Evolutionary conservation across 2,329 filamentous ascomycete species (phyloP).

Genomic region (Colletotrichum siamense): DNA sequence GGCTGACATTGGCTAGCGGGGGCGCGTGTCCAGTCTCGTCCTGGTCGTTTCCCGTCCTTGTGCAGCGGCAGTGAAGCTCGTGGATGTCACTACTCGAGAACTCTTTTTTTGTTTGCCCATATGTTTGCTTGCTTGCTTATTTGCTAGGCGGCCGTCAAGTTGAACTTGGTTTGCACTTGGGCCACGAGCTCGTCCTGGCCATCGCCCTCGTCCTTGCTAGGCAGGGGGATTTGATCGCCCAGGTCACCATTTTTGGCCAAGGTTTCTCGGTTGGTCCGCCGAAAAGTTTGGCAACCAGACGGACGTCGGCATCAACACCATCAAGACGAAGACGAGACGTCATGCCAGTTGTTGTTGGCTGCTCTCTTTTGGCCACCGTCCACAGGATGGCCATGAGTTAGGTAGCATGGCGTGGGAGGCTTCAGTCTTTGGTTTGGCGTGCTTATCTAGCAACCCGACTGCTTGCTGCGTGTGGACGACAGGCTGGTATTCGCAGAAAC

Average conservation of each 20-base stretch:
- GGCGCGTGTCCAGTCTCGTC: background rate
- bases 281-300: background rate
- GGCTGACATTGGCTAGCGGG: background rate
- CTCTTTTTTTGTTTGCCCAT: background rate
- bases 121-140: background rate
- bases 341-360: background rate
- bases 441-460: background rate
- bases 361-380: background rate
- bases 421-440: background rate
- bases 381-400: background rate
- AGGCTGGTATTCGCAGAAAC: background rate
- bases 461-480: background rate
- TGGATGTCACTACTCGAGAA: background rate
- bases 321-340: background rate
- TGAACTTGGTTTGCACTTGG: background rate
- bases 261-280: conserved; percentile 10
- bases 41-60: background rate
- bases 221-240: background rate
- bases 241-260: background rate
- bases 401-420: background rate
- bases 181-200: background rate
- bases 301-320: background rate
- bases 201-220: background rate
- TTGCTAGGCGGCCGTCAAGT: background rate
- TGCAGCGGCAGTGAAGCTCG: background rate